phyloP scores from a whole-genome alignment of 1,284 basidiomycete genomes.

The Schizophyllum amplum region DNA sequence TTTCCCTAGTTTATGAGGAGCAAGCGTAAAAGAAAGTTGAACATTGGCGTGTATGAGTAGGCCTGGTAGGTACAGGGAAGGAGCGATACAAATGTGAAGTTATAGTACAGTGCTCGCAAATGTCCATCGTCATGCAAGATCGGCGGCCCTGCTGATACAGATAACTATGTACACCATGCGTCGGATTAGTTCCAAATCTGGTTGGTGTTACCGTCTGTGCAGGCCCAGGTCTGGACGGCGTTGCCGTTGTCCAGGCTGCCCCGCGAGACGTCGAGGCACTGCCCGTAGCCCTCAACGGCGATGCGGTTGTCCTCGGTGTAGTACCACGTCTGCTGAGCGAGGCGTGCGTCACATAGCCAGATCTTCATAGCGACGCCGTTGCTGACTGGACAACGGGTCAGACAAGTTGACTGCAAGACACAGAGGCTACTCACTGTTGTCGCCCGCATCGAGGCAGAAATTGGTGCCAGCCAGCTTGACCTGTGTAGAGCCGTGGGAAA shows the following conservation, averaged over 20 bases:
- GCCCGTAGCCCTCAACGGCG: slow-evolving; percentile 4
- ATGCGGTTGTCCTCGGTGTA: slow-evolving; percentile 9
- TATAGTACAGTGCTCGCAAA: too few species aligned
- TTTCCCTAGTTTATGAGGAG: too few species aligned
- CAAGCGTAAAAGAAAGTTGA: too few species aligned
- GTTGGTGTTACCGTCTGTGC: slow-evolving; percentile 10
- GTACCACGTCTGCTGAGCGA: slow-evolving; percentile 17
- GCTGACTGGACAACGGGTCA: background rate
- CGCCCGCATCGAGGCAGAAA: background rate
- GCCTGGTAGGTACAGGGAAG: too few species aligned
- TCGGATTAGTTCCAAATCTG: slow-evolving; percentile 9
- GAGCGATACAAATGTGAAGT: too few species aligned
- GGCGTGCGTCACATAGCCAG: slow-evolving; percentile 16
- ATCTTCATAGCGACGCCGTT: slow-evolving; percentile 17
- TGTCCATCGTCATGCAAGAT: too few species aligned
- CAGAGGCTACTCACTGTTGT: slow-evolving; percentile 6
- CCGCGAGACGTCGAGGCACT: slow-evolving; percentile 15
- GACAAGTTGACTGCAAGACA: slow-evolving; percentile 6
- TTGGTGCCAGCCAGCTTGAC: slow-evolving; percentile 1
- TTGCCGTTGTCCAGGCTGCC: slow-evolving; percentile 12
- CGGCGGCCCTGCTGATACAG: too few species aligned
- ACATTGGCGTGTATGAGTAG: too few species aligned
- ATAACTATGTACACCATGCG: too few species aligned
- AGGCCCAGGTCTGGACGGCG: slow-evolving; percentile 14
- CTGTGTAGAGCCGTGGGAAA: slow-evolving; percentile 13